Conservation (phyloP, 805 yeast genomes). For the Pichia californica region DNA sequence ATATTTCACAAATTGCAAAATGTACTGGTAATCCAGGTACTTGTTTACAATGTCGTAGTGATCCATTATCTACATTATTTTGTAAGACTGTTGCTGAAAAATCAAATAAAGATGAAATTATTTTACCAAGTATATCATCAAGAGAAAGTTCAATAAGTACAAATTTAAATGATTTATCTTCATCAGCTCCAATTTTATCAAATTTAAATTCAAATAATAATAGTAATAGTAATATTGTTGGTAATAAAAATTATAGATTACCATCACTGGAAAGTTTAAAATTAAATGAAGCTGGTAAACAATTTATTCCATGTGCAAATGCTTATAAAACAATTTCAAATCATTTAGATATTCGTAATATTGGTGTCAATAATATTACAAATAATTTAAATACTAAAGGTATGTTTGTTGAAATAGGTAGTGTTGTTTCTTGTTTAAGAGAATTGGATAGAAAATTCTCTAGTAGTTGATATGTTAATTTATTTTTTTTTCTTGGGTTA, state of each 20-base stretch:
- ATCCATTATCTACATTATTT: conserved; percentile 83
- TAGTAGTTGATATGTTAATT: background rate
- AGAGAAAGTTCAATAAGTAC: background rate
- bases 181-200: too few species aligned
- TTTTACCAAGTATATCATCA: background rate
- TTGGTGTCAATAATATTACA: conserved; percentile 68
- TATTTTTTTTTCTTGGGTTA: background rate
- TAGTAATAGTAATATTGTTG: background rate
- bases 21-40: conserved; percentile 90
- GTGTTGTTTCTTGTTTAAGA: conserved; percentile 77
- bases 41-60: conserved; percentile 73
- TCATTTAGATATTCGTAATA: conserved; percentile 68
- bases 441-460: conserved; percentile 61
- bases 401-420: conserved; percentile 86
- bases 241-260: conserved; percentile 2
- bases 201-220: background rate
- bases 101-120: background rate
- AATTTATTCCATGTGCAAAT: conserved; percentile 79
- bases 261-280: conserved; percentile 26
- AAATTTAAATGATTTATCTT: too few species aligned
- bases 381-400: conserved; percentile 75
- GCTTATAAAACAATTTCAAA: conserved; percentile 83
- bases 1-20: conserved; percentile 29
- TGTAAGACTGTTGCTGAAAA: conserved; percentile 70
- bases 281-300: conserved; percentile 34